A percentile compares a stretch with the other conserved stretches of the same genome.
These are phyloP conservation scores for Trichoderma oligosporum DNA, from an alignment of 2,329 filamentous ascomycete species.

Conservation along the genomic window DNA sequence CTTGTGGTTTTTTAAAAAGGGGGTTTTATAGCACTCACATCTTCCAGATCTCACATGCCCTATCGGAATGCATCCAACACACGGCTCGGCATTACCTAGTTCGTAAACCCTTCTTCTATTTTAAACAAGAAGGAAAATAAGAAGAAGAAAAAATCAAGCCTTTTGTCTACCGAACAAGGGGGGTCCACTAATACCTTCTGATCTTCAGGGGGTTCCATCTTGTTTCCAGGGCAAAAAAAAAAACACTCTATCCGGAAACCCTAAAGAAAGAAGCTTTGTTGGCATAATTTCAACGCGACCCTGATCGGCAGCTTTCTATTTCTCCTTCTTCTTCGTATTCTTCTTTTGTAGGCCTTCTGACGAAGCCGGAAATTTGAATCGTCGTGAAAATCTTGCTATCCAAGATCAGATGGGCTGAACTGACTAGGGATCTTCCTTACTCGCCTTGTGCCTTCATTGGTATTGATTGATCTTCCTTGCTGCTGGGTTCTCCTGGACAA, in stretches of 20 bases:
- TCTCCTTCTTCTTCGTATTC: no score
- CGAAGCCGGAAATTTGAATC: conserved; percentile 29
- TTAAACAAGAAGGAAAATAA: background rate
- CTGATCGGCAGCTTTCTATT: background rate
- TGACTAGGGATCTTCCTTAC: background rate
- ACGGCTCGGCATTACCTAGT: conserved; percentile 4
- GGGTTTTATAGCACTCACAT: no score
- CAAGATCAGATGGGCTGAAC: background rate
- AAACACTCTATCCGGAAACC: background rate
- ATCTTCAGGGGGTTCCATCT: conserved; percentile 24
- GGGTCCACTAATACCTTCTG: conserved; percentile 3
- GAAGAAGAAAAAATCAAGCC: background rate
- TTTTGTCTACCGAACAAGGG: background rate
- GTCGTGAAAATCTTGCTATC: conserved; percentile 25
- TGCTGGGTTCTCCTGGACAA: background rate
- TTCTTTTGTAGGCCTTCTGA: conserved; percentile 18
- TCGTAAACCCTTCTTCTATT: background rate
- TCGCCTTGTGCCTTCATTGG: background rate
- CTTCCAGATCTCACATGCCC: background rate
- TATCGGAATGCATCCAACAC: conserved; percentile 2
- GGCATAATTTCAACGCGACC: background rate
- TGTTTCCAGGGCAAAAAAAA: background rate
- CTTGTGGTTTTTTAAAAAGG: no score
- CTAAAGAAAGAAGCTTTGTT: conserved; percentile 2
- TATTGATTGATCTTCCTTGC: background rate